These are phyloP conservation scores for Candida albicans DNA, from an alignment of 1,139 yeast genomes.

Conservation along the genomic window DNA sequence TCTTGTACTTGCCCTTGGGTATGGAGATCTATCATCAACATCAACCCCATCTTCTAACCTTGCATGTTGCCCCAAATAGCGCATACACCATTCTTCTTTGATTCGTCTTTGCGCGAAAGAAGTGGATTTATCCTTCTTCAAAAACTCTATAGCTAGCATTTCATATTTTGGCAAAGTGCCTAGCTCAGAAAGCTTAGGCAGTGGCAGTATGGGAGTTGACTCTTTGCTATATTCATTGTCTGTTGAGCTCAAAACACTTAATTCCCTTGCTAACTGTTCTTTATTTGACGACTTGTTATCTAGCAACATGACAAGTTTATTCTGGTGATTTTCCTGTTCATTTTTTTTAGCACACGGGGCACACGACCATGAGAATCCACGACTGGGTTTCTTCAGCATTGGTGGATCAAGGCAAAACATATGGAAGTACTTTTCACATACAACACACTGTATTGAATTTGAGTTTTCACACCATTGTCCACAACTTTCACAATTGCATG, in stretches of 20 bases:
- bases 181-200: neutral
- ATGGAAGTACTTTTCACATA: conserved; percentile 70
- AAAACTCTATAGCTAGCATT: conserved; percentile 54
- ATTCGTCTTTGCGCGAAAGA: conserved; percentile 50
- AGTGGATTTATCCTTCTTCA: conserved; percentile 42
- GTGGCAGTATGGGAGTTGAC: conserved; percentile 7
- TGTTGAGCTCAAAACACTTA: conserved; percentile 22
- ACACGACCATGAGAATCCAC: conserved; percentile 96
- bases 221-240: conserved; percentile 10
- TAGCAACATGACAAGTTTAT: conserved; percentile 41
- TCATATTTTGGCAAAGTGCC: conserved; percentile 55
- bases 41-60: conserved; percentile 78
- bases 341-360: conserved; percentile 64
- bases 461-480: conserved; percentile 74
- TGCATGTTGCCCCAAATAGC: conserved; percentile 79
- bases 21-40: conserved; percentile 70
- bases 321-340: conserved; percentile 28
- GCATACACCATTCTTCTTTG: conserved; percentile 74
- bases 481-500: conserved; percentile 67
- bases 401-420: conserved; percentile 90
- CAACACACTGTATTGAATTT: conserved; percentile 83
- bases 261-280: conserved; percentile 27
- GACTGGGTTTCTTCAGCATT: conserved; percentile 69
- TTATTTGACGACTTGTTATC: conserved; percentile 47
- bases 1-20: conserved; percentile 79